Base-by-base conservation (phyloP, 345 rosid genomes). In the Salix suchowensis region DNA sequence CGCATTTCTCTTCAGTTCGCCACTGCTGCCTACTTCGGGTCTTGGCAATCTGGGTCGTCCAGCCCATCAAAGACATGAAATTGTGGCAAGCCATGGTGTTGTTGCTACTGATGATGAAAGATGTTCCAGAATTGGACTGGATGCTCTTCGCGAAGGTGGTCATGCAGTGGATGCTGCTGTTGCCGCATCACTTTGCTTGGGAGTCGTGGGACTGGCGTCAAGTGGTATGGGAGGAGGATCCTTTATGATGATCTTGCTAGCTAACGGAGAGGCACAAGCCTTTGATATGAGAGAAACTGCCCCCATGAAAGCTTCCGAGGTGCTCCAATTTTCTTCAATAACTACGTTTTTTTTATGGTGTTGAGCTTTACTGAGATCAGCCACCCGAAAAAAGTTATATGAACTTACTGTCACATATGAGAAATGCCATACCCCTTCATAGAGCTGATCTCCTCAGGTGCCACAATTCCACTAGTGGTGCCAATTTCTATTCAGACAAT, bases 141-240 rank as follows among this genome's bases (percentile, higher is more conserved):
- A 34, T 2, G 64, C 78, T 62, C 89, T 89, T 24, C 78, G 82
- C 4, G 61, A 65, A 13, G 88, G 94, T 67, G 94, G 92, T 28
- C 81, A 88, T 52, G 92, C 91, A 1, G 77, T 89, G 7, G 95
- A 91, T 82, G 90, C 90, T 6, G 77, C 92, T 0, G 90, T 88
- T 10, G 95, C 90, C 8, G 79, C 88, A 15, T 65, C 89, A 5
- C 73, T 89, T 5, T 91, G 92, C 76, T 76, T 84, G 74, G 95
- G 91, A n/a, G 92, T 91, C 65, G 90, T 89, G 15, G 85, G 86
- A 79, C 79, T 92, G 1, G 87, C 89, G 23, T 87, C 92, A 9
- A 88, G 91, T 60, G 92, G 92, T 67, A 70, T 88, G 13, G 92
- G 94, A 3, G 94, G 94, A 42, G 92, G 92, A 77, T 82, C 86